These are phyloP conservation scores for Pichia nanzhaoensis DNA, from an alignment of 805 yeast genomes.

Conservation along the genomic window DNA sequence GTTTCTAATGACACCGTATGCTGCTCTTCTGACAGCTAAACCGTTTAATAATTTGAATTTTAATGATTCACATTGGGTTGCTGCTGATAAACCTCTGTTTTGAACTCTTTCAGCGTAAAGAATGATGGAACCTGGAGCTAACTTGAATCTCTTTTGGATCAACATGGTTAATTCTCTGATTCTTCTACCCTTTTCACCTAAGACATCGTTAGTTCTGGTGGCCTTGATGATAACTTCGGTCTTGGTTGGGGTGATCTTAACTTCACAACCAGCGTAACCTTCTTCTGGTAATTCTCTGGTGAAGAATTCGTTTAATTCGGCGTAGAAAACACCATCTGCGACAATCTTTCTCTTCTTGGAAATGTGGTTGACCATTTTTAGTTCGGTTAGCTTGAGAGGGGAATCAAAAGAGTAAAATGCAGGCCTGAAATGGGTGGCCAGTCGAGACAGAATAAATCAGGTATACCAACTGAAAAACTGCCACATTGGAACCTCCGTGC, in stretches of 20 bases:
- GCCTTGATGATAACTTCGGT: conserved; percentile 98
- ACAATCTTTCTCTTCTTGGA: conserved; percentile 99
- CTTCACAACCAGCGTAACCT: conserved; percentile 99
- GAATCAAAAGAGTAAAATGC: no score
- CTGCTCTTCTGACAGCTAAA: conserved; percentile 99
- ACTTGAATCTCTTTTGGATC: conserved; percentile 97
- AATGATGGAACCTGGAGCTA: conserved; percentile 86
- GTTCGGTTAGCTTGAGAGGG: neutral
- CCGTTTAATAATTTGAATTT: conserved; percentile 97
- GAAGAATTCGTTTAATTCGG: conserved; percentile 99
- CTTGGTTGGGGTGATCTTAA: conserved; percentile 96
- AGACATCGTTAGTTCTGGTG: conserved; percentile 96
- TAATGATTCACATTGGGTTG: conserved; percentile 99
- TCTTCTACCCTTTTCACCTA: conserved; percentile 99
- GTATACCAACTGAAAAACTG: neutral
- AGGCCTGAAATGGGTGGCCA: no score
- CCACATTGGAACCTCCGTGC: no score
- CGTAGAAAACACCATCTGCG: conserved; percentile 99
- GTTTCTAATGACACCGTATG: conserved; percentile 99
- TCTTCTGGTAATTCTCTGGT: conserved; percentile 99
- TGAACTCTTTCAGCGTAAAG: conserved; percentile 98
- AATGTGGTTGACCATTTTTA: conserved; percentile 41
- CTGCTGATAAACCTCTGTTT: conserved; percentile 99
- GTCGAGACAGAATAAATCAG: no score
- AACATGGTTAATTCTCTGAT: conserved; percentile 97